Evolutionary conservation across 108 stramenopile genomes (phyloP).

Genomic region (Chaetoceros tenuissimus): DNA sequence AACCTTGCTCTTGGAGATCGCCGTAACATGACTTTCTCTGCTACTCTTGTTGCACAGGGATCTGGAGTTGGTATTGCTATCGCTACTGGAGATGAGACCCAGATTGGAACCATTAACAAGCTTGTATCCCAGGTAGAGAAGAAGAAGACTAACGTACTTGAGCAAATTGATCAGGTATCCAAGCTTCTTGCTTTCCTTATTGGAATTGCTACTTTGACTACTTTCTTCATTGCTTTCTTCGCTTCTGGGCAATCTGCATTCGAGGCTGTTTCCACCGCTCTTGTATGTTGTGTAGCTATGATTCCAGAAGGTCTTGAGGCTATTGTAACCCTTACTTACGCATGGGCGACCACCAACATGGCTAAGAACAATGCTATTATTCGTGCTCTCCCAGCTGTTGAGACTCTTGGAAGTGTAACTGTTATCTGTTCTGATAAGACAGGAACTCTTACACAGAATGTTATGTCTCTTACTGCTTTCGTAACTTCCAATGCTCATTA

Average conservation of each 20-base stretch:
- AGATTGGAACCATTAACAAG: constrained; percentile 92
- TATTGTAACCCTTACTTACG: constrained; percentile 89
- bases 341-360: constrained; percentile 85
- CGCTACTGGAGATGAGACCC: constrained; percentile 78
- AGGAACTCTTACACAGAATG: constrained; percentile 95
- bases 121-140: constrained; percentile 69
- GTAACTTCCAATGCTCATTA: constrained; percentile 64
- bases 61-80: constrained; percentile 75
- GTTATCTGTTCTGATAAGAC: constrained; percentile 98
- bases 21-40: constrained; percentile 80
- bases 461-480: constrained; percentile 78
- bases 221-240: constrained; percentile 76
- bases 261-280: constrained; percentile 63
- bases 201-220: constrained; percentile 54
- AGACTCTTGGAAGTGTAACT: constrained; percentile 94
- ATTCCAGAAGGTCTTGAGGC: constrained; percentile 96
- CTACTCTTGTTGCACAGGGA: constrained; percentile 88
- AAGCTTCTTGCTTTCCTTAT: constrained; percentile 77
- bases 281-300: constrained; percentile 88
- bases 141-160: constrained; percentile 88
- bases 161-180: constrained; percentile 86
- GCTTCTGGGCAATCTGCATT: constrained; percentile 25
- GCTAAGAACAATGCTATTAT: constrained; percentile 83
- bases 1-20: constrained; percentile 72
- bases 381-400: constrained; percentile 89